Conservation (phyloP, 768 basidiomycete genomes). For the Leccinum barrowsii region DNA sequence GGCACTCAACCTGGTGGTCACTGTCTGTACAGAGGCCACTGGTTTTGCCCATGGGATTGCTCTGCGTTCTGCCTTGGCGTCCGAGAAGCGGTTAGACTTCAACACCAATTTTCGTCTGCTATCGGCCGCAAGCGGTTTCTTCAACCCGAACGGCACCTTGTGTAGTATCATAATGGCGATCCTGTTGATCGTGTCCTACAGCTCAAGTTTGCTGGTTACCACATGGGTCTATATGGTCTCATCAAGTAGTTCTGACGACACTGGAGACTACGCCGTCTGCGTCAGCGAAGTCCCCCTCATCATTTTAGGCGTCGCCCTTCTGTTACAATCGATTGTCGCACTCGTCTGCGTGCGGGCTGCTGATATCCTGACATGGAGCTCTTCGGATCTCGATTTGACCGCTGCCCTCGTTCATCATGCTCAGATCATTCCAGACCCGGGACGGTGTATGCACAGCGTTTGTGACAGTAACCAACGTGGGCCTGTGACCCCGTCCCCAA, state of each 20-base stretch:
- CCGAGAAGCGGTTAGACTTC: slow-evolving; percentile 22
- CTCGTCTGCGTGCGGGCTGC: slow-evolving; percentile 18
- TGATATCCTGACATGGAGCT: slow-evolving; percentile 32
- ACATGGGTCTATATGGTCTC: slow-evolving; percentile 14
- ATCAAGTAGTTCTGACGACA: slow-evolving; percentile 10
- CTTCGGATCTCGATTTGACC: slow-evolving; percentile 30
- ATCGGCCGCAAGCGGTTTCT: slow-evolving; percentile 17
- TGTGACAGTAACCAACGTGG: slow-evolving; percentile 1
- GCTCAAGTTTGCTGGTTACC: slow-evolving; percentile 25
- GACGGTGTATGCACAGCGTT: slow-evolving; percentile 27
- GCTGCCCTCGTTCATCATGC: slow-evolving; percentile 30
- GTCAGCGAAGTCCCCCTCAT: slow-evolving; percentile 26
- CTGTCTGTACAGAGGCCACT: slow-evolving; percentile 27
- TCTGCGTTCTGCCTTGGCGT: slow-evolving; percentile 26
- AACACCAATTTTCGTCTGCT: slow-evolving; percentile 31
- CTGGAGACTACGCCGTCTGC: slow-evolving; percentile 14
- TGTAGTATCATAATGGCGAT: slow-evolving; percentile 24
- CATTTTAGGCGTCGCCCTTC: slow-evolving; percentile 24
- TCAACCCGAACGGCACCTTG: slow-evolving; percentile 23
- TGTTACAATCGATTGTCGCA: slow-evolving; percentile 25
- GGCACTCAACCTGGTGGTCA: slow-evolving; percentile 25
- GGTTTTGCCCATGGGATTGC: slow-evolving; percentile 29
- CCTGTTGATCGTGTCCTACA: slow-evolving; percentile 29
- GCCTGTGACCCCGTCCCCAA: slow-evolving; percentile 10
- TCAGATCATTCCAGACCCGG: slow-evolving; percentile 16